Evolutionary conservation across 208 protist species (phyloP).

Genomic region (Trypanosomatidae sp.): DNA sequence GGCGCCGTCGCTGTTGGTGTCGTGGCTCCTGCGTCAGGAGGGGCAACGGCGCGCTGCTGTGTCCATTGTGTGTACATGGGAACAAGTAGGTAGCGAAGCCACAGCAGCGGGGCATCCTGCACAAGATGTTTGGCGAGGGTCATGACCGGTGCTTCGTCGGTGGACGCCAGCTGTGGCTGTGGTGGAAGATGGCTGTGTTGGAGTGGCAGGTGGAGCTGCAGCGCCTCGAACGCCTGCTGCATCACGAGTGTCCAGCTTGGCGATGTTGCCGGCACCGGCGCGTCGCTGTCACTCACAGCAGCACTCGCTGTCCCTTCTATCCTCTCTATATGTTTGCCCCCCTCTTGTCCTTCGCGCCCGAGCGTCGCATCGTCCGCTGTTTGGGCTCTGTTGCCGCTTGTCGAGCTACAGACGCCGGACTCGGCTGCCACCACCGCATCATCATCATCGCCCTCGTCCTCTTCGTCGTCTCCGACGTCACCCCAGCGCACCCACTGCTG

Average conservation of each 20-base stretch:
- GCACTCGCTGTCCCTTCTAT: background rate
- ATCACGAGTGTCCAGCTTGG: conserved; percentile 10
- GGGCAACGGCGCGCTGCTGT: conserved; percentile 10
- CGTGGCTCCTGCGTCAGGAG: background rate
- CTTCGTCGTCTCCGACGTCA: conserved; percentile 11
- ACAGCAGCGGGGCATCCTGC: conserved; percentile 28
- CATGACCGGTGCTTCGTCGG: background rate
- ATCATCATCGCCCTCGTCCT: conserved; percentile 3
- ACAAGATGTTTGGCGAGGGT: conserved; percentile 18
- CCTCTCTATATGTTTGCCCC: background rate
- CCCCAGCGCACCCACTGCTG: conserved; percentile 21
- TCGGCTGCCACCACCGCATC: background rate
- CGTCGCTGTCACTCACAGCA: background rate
- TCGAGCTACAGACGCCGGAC: background rate
- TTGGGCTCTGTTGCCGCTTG: background rate
- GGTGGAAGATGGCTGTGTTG: background rate
- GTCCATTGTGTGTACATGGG: conserved; percentile 31
- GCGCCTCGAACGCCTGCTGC: conserved; percentile 25
- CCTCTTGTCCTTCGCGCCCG: background rate
- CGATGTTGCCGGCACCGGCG: background rate
- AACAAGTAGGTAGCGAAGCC: conserved; percentile 27
- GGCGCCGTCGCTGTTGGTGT: background rate
- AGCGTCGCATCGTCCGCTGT: background rate
- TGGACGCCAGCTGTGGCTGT: background rate
- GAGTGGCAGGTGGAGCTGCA: conserved; percentile 25